Evolutionary conservation across 2,329 filamentous ascomycete species (phyloP).

Genomic region (Clathrospora elynae): DNA sequence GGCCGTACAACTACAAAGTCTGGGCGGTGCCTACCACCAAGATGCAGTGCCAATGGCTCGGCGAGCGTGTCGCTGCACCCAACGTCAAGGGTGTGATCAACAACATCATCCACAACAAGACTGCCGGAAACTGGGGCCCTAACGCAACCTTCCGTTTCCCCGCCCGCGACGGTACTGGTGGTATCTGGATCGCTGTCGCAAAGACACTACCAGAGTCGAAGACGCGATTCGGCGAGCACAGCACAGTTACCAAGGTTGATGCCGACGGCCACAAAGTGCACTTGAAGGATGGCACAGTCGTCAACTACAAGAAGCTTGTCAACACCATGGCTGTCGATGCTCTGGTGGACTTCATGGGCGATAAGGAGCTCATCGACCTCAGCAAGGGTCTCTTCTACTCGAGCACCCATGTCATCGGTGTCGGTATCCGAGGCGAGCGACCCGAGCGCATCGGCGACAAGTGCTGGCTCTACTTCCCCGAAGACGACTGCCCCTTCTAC

Average conservation of each 20-base stretch:
- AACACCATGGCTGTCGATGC: conserved; percentile 96
- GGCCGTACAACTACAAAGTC: conserved; percentile 99
- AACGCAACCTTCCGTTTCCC: conserved; percentile 99
- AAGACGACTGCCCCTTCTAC: conserved; percentile 99
- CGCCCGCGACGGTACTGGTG: conserved; percentile 90
- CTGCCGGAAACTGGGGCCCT: conserved; percentile 95
- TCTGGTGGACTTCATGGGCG: conserved; percentile 83
- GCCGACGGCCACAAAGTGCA: conserved; percentile 82
- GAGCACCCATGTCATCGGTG: conserved; percentile 94
- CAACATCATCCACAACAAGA: conserved; percentile 96
- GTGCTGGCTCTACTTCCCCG: conserved; percentile 99
- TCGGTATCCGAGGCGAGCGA: conserved; percentile 87
- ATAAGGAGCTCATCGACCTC: conserved; percentile 79
- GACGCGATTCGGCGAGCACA: conserved; percentile 84
- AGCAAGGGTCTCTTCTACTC: conserved; percentile 96
- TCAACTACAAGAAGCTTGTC: conserved; percentile 90
- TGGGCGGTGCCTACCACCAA: conserved; percentile 98
- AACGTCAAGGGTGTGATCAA: conserved; percentile 91
- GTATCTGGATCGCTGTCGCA: conserved; percentile 98
- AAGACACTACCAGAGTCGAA: conserved; percentile 92
- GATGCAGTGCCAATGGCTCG: conserved; percentile 99
- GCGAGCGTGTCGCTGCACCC: conserved; percentile 95
- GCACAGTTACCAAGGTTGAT: conserved; percentile 84
- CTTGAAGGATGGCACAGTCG: conserved; percentile 80
- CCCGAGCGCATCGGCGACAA: conserved; percentile 98